A percentile compares a stretch with the other conserved stretches of the same genome.
Conservation (phyloP, 805 yeast genomes). For the Candida ortonii region DNA sequence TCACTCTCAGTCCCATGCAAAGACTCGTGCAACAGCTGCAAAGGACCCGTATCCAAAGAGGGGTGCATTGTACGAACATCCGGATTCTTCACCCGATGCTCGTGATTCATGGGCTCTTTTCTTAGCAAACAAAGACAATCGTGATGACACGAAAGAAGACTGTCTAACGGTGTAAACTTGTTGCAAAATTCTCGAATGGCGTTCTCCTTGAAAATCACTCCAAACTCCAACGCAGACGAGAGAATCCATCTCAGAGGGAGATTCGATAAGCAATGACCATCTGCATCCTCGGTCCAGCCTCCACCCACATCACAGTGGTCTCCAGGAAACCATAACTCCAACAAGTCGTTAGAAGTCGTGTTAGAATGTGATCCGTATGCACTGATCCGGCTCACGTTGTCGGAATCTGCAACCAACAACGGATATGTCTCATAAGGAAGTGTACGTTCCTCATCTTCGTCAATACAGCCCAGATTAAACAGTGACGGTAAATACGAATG, state of each 20-base stretch:
- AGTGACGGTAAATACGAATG: conserved; percentile 35
- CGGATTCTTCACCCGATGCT: conserved; percentile 1
- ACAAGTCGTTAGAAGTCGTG: conserved; percentile 32
- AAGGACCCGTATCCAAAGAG: conserved; percentile 1
- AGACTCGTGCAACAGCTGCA: neutral
- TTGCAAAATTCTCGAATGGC: conserved; percentile 40
- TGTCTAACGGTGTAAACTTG: conserved; percentile 38
- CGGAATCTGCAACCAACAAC: conserved; percentile 5
- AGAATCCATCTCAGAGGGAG: conserved; percentile 62
- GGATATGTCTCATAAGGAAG: neutral
- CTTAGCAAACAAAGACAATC: conserved; percentile 41
- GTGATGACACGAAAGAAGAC: conserved; percentile 50
- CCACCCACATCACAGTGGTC: conserved; percentile 71
- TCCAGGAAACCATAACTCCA: conserved; percentile 68
- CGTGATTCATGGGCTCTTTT: conserved; percentile 17
- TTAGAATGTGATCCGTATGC: conserved; percentile 16
- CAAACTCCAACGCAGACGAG: conserved; percentile 48
- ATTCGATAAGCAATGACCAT: conserved; percentile 46
- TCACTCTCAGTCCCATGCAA: conserved; percentile 3
- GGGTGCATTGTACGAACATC: too few relatives aligned
- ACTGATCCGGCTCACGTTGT: conserved; percentile 18
- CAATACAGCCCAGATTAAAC: conserved; percentile 13
- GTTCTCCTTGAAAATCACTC: conserved; percentile 44
- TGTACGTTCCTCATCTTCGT: conserved; percentile 8
- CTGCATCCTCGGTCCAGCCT: conserved; percentile 51